Base-by-base conservation (phyloP, 2,329 filamentous ascomycete genomes). In the Periconia macrospinosa region DNA sequence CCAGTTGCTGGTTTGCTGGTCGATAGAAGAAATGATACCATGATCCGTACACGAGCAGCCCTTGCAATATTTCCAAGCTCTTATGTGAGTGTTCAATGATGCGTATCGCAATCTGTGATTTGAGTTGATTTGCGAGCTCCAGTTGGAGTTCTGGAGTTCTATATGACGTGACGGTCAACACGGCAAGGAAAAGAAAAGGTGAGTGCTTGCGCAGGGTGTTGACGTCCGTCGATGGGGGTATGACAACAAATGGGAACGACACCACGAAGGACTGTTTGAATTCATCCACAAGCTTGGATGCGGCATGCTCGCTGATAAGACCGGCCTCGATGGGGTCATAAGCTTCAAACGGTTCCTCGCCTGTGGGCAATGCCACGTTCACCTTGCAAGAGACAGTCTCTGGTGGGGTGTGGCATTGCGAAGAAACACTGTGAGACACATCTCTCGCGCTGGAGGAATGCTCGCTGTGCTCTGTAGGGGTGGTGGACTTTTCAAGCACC, bases 61-160 rank as follows among this genome's bases (percentile, higher is more conserved):
- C 75, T 56, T 78, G 72, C 15, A 77, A 62, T 13, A 75, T 60
- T 37, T 76, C 76, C n/a, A 78, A 66, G 30, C 61, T 71, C 20
- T 72, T 65, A 9, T 72, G 62, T 2, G 67, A 67, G 6, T 60
- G 57, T 14, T 69, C 47, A 11, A 77, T 60, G 44, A 74, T 65
- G 10, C 66, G 64, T 11, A 63, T 58, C 19, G 66, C 62, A 46
- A 76, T 61, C 37, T 66, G 59, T 3, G 61, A 55, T 43, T 65
- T 62, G 27, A 72, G 42, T 23, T 64, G 61, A 30, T 65, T 68
- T 6, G 64, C 63, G 3, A 73, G 59, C 1, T 59, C 53, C n/a
- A 53, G 52, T 48, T 73, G 69, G n/a, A 62, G 55, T 5, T 42
- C 15, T 10, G 61, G 55, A 2, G 66, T 60, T 20, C 61, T 58